Evolutionary conservation across 257 asterid species (phyloP), one percentile per base, ranked within the genome.

Genomic region (Marsdenia floribunda): DNA sequence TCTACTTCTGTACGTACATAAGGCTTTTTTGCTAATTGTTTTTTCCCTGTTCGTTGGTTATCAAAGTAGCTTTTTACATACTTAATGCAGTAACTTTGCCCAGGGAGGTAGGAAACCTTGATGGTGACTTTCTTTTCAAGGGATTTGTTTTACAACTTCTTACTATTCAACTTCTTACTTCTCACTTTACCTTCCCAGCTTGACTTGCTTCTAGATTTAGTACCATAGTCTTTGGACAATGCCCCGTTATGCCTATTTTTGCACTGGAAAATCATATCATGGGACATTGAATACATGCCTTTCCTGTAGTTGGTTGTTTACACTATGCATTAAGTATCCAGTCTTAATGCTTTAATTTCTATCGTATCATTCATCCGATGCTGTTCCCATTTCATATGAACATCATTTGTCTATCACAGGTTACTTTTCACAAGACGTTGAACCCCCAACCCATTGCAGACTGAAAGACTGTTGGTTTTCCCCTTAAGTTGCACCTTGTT

Each of bases 351-450:
- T 37, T 72, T n/a, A 13, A 14, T n/a, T 67, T 22, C 13, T 49
- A 2, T 14, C 42, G 6, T 47, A 14, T 38, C 37, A 12, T 22
- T 50, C 40, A 73, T 33, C n/a, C 18, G 40, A 26, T 26, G 9
- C 19, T 3, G 55, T 6, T 75, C 33, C 55, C 42, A 71, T 58
- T 53, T 69, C 24, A 29, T 35, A 10, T 68, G 77, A 53, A n/a
- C 24, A 29, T 69, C 66, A 54, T 46, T 6, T 79, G n/a, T 33
- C 68, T 73, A 60, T 38, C 37, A 84, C 89, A 93, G 98, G 98
- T 91, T 75, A 90, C 98, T 50, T 93, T 87, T 80, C 98, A 93
- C 89, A 93, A 85, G 87, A 76, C 97, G 29, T 74, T 93, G 69
- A 90, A 85, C 78, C 59, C 53, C 21, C 70, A 78, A 77, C 26